Percentiles rank a stretch among this genome's conserved stretches.
Evolutionary conservation across 352 stramenopile species (phyloP).

Genomic region (Nothophytophthora sp.): DNA sequence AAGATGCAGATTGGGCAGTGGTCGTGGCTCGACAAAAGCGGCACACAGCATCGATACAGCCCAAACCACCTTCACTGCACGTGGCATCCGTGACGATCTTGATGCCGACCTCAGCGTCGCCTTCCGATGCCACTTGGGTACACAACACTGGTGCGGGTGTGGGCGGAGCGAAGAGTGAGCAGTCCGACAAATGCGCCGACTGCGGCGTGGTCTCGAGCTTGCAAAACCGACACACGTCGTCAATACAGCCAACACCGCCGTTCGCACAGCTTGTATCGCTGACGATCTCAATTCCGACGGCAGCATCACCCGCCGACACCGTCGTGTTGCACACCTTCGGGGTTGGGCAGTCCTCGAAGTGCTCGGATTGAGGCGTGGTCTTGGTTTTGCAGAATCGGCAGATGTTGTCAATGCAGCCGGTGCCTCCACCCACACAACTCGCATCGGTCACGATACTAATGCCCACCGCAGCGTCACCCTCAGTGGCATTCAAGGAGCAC

Average conservation of each 20-base stretch:
- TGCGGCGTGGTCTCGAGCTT: background rate
- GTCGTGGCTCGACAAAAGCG: constrained; percentile 33
- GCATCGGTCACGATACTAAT: constrained; percentile 24
- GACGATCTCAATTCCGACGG: constrained; percentile 17
- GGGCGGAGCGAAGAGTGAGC: no score
- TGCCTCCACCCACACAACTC: constrained; percentile 19
- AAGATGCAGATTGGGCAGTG: constrained; percentile 19
- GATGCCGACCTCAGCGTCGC: constrained; percentile 32
- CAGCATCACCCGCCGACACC: constrained; percentile 7
- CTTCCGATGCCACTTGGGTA: constrained; percentile 26
- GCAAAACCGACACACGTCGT: no score
- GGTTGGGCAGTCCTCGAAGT: constrained; percentile 11
- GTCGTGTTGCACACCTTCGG: constrained; percentile 12
- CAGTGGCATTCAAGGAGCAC: constrained; percentile 21
- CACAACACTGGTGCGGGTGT: no score
- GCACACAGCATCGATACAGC: constrained; percentile 37
- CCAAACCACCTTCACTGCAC: constrained; percentile 25
- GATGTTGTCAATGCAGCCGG: constrained; percentile 30
- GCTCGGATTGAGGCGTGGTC: constrained; percentile 10
- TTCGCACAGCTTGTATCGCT: constrained; percentile 18
- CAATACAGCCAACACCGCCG: no score
- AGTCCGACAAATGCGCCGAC: no score
- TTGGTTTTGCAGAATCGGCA: constrained; percentile 35
- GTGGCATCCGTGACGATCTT: constrained; percentile 24
- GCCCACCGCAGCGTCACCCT: constrained; percentile 30